Conservation (phyloP, 2,329 filamentous ascomycete genomes). For the Colletotrichum euphorbiae region DNA sequence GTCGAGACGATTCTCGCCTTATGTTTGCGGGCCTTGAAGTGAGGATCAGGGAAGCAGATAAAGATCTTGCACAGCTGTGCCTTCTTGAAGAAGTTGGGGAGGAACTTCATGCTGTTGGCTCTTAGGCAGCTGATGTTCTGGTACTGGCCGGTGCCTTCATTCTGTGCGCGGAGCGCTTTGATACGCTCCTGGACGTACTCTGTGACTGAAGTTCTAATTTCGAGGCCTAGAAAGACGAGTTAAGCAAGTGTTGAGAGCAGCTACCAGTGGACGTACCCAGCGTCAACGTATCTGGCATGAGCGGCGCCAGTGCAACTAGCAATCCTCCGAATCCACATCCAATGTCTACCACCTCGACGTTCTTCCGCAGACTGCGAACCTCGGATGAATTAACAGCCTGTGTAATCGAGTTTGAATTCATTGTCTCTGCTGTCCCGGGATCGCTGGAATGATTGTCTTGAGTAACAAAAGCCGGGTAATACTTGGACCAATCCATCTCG, state of each 20-base stretch:
- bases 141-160: slow-evolving; percentile 66
- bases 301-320: slow-evolving; percentile 84
- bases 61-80: slow-evolving; percentile 90
- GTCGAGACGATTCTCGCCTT: slow-evolving; percentile 94
- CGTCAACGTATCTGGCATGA: slow-evolving; percentile 84
- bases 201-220: slow-evolving; percentile 91
- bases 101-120: slow-evolving; percentile 98
- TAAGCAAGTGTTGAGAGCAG: slow-evolving; percentile 15
- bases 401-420: slow-evolving; percentile 34
- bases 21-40: slow-evolving; percentile 98
- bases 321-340: slow-evolving; percentile 96
- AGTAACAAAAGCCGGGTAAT: slow-evolving; percentile 80
- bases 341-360: slow-evolving; percentile 94
- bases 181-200: slow-evolving; percentile 92
- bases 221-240: slow-evolving; percentile 71
- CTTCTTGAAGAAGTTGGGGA: slow-evolving; percentile 95
- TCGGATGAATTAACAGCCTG: slow-evolving; percentile 42
- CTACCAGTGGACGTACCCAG: slow-evolving; percentile 68
- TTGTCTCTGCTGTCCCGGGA: not conserved
- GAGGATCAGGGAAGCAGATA: slow-evolving; percentile 97
- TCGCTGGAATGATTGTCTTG: slow-evolving; percentile 41
- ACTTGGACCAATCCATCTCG: slow-evolving; percentile 90
- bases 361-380: slow-evolving; percentile 62
- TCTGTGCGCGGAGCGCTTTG: slow-evolving; percentile 79
- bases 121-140: slow-evolving; percentile 91